Evolutionary conservation across 805 yeast species (phyloP).

Genomic region (Yamadazyma sp.): DNA sequence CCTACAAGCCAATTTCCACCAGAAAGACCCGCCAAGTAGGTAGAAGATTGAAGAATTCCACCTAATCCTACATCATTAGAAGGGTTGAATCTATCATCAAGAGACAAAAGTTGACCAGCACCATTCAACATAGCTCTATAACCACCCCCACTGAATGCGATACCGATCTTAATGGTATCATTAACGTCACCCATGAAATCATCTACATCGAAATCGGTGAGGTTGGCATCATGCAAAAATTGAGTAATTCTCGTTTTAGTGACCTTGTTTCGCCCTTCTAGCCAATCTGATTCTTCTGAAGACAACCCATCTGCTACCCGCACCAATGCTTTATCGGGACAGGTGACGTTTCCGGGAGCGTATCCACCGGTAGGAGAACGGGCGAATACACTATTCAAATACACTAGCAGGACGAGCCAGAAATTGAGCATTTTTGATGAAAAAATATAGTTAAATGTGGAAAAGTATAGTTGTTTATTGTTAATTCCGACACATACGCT

Average conservation of each 20-base stretch:
- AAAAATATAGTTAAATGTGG: no score
- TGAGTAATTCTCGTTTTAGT: slow-evolving; percentile 46
- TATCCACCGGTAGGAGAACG: slow-evolving; percentile 39
- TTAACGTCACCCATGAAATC: slow-evolving; percentile 30
- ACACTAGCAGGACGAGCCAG: background rate
- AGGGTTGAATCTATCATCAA: slow-evolving; percentile 67
- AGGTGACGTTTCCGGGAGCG: slow-evolving; percentile 57
- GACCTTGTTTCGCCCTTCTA: slow-evolving; percentile 44
- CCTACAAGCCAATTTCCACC: slow-evolving; percentile 65
- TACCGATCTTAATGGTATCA: slow-evolving; percentile 32
- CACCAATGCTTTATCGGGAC: slow-evolving; percentile 44
- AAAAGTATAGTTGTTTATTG: background rate
- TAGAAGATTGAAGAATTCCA: slow-evolving; percentile 69
- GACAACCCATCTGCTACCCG: slow-evolving; percentile 53
- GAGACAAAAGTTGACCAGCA: slow-evolving; percentile 80
- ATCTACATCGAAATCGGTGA: slow-evolving; percentile 49
- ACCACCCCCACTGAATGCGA: slow-evolving; percentile 61
- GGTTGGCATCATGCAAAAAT: slow-evolving; percentile 46
- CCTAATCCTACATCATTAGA: slow-evolving; percentile 62
- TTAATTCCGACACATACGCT: background rate
- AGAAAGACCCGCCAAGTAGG: slow-evolving; percentile 76
- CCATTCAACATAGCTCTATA: slow-evolving; percentile 85
- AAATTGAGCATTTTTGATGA: background rate
- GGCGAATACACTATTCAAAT: background rate
- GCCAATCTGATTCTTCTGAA: slow-evolving; percentile 51